phyloP scores from a whole-genome alignment of 176 grass and related monocot species.

The Ananas comosus region DNA sequence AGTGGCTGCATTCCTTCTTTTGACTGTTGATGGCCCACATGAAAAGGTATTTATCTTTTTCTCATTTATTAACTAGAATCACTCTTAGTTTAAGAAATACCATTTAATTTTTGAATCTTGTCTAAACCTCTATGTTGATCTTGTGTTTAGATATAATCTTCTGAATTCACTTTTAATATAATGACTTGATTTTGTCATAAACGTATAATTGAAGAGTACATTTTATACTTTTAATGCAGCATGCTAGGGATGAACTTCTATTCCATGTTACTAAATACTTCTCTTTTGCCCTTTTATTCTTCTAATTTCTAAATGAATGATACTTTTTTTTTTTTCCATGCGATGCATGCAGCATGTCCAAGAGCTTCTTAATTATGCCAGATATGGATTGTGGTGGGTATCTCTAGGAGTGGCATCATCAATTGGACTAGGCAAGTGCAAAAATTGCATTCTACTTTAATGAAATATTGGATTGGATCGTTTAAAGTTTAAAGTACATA shows the following conservation, averaged over 20 bases:
- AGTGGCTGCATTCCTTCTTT: slow-evolving; percentile 32
- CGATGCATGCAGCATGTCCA: slow-evolving; percentile 59
- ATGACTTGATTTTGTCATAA: neutral
- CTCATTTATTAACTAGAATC: slow-evolving; percentile 8
- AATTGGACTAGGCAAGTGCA: slow-evolving; percentile 73
- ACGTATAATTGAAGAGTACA: neutral
- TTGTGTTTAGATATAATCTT: neutral
- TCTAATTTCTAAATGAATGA: slow-evolving; percentile 4
- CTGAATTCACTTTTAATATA: neutral
- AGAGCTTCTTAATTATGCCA: slow-evolving; percentile 59
- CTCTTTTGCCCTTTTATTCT: neutral
- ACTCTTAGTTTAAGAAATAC: neutral
- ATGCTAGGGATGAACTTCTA: neutral
- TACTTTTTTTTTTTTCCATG: slow-evolving; percentile 15
- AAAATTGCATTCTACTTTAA: slow-evolving; percentile 8
- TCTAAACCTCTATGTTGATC: neutral
- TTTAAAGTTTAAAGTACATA: neutral
- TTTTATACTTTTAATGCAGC: neutral
- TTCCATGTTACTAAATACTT: too few relatives aligned
- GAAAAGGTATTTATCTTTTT: slow-evolving; percentile 48
- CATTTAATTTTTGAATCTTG: neutral
- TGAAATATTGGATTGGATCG: neutral
- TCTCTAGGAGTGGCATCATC: slow-evolving; percentile 88
- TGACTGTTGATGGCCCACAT: slow-evolving; percentile 41
- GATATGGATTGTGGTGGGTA: slow-evolving; percentile 83